Percentiles rank a stretch among this genome's conserved stretches.
Evolutionary conservation across 2,329 filamentous ascomycete genomes (phyloP).

Genomic region (Helotiales sp.): DNA sequence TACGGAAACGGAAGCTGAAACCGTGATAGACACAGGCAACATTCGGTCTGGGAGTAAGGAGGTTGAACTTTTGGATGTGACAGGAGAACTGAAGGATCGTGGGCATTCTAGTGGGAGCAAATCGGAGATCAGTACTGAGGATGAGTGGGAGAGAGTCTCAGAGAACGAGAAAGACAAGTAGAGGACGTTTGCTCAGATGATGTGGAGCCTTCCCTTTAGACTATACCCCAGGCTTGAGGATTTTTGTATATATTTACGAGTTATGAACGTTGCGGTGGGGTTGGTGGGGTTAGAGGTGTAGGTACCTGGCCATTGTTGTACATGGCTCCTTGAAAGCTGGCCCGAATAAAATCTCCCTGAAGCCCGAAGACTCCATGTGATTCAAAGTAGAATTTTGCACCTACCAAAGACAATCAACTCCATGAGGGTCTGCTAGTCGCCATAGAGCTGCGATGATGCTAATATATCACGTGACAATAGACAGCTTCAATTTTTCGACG

Average conservation of each 20-base stretch:
- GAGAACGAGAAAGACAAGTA: conserved; percentile 64
- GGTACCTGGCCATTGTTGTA: no score
- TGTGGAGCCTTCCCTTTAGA: background rate
- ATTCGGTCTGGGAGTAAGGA: conserved; percentile 29
- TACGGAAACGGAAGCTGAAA: conserved; percentile 49
- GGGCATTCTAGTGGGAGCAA: conserved; percentile 45
- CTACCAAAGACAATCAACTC: no score
- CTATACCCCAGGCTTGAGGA: conserved; percentile 14
- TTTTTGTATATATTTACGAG: background rate
- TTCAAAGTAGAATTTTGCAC: no score
- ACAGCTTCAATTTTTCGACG: background rate
- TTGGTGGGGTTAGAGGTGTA: background rate
- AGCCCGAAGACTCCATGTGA: background rate
- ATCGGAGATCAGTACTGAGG: conserved; percentile 76
- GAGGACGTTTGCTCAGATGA: conserved; percentile 5
- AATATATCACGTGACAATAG: no score
- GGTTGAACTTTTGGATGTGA: conserved; percentile 28
- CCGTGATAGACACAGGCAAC: conserved; percentile 45
- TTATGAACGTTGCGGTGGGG: background rate
- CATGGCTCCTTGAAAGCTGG: background rate
- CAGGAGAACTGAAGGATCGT: conserved; percentile 32
- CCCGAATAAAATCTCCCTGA: background rate
- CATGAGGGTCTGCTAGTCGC: no score
- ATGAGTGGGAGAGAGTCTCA: conserved; percentile 96
- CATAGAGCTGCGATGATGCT: no score